These are phyloP conservation scores for Penicillium soppii DNA, from an alignment of 495 filamentous ascomycete species.

Conservation along the genomic window DNA sequence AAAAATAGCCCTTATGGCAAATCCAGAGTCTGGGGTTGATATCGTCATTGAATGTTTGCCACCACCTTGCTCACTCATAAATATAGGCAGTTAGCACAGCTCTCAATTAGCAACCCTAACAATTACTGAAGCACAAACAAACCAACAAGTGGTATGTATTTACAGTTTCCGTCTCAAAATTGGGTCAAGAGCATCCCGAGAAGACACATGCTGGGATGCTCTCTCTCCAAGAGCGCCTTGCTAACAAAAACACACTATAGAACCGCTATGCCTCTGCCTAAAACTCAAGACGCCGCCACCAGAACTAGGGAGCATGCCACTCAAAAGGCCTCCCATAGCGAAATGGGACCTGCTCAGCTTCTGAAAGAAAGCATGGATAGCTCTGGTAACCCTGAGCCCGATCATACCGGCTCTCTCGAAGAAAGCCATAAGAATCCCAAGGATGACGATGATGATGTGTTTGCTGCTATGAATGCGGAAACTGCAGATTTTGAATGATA, in stretches of 20 bases:
- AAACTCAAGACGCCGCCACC: not conserved
- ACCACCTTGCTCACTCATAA: too few species aligned
- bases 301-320: not conserved
- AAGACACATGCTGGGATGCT: not conserved
- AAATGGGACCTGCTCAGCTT: constrained; percentile 27
- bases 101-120: too few species aligned
- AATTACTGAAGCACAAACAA: too few species aligned
- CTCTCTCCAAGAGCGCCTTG: not conserved
- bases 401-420: constrained; percentile 32
- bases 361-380: constrained; percentile 28
- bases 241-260: not conserved
- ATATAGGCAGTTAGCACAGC: too few species aligned
- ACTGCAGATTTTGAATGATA: constrained; percentile 33
- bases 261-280: not conserved
- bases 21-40: too few species aligned
- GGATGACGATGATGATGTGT: constrained; percentile 26
- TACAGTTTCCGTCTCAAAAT: not conserved
- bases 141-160: too few species aligned
- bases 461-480: constrained; percentile 30
- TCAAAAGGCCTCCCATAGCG: constrained; percentile 5
- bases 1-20: too few species aligned
- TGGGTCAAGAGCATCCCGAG: not conserved
- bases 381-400: constrained; percentile 35
- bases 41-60: too few species aligned
- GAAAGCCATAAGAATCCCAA: constrained; percentile 16